Conservation (phyloP, 108 stramenopile species). For the Skeletonema grethae region DNA sequence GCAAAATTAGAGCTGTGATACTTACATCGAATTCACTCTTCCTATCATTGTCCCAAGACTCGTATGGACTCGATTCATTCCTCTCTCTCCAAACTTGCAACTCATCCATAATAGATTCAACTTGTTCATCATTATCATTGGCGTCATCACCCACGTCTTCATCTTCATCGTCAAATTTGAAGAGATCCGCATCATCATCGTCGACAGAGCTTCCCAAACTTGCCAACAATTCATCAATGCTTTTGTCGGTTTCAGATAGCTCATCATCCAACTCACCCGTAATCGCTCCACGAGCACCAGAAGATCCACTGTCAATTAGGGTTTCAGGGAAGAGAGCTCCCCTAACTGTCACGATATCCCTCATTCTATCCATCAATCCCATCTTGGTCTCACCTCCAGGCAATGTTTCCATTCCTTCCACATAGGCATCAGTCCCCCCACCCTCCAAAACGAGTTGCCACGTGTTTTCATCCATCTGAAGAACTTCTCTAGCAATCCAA, state of each 20-base stretch:
- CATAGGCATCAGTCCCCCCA: constrained; percentile 58
- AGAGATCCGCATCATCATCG: constrained; percentile 45
- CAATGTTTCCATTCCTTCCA: constrained; percentile 42
- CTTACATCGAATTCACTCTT: constrained; percentile 72
- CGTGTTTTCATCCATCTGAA: constrained; percentile 72
- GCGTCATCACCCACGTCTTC: constrained; percentile 44
- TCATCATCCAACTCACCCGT: constrained; percentile 35
- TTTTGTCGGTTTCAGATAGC: constrained; percentile 37
- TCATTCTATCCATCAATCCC: constrained; percentile 46
- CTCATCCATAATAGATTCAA: constrained; percentile 60
- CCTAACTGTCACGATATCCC: constrained; percentile 66
- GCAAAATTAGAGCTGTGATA: constrained; percentile 2
- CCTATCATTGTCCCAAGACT: constrained; percentile 60
- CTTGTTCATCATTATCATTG: constrained; percentile 29
- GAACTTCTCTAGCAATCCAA: constrained; percentile 81
- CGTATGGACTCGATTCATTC: constrained; percentile 59
- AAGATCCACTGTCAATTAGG: constrained; percentile 14
- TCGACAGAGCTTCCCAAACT: constrained; percentile 52
- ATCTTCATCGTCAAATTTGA: constrained; percentile 38
- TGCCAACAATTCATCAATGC: constrained; percentile 59
- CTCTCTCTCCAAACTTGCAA: constrained; percentile 75
- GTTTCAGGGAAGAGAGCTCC: constrained; percentile 87
- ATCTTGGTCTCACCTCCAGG: constrained; percentile 20
- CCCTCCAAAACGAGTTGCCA: constrained; percentile 77
- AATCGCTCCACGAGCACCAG: constrained; percentile 12